A percentile compares a stretch with the other conserved stretches of the same genome.
These are phyloP conservation scores for Mycena galericulata DNA, from an alignment of 768 basidiomycete species.

Conservation along the genomic window DNA sequence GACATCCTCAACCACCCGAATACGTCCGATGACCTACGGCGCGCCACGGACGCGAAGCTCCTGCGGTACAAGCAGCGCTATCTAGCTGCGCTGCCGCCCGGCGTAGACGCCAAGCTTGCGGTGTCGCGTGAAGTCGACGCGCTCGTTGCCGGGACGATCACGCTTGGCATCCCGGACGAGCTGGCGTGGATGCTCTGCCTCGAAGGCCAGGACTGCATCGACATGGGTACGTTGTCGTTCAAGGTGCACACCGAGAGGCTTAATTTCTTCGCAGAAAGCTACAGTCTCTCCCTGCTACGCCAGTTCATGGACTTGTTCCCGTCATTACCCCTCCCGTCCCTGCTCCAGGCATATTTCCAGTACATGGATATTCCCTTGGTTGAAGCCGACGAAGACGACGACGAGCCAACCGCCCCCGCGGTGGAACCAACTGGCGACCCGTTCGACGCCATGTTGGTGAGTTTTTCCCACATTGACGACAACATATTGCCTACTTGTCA, in stretches of 20 bases:
- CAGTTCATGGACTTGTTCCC: conserved; percentile 79
- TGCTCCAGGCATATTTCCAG: conserved; percentile 76
- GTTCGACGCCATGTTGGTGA: conserved; percentile 72
- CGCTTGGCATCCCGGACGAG: conserved; percentile 83
- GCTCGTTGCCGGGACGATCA: conserved; percentile 78
- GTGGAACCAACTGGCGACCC: conserved; percentile 65
- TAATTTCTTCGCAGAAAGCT: conserved; percentile 59
- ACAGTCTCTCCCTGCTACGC: conserved; percentile 67
- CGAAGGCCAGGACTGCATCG: conserved; percentile 77
- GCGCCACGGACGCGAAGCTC: conserved; percentile 80
- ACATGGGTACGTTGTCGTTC: conserved; percentile 65
- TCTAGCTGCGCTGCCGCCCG: conserved; percentile 68
- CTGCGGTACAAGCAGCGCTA: conserved; percentile 72
- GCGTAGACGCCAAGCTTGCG: conserved; percentile 54
- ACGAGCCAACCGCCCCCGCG: conserved; percentile 38
- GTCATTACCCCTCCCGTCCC: conserved; percentile 59
- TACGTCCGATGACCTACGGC: conserved; percentile 84
- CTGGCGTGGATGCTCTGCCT: conserved; percentile 85
- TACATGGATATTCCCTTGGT: conserved; percentile 63
- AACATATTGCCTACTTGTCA: conserved; percentile 19
- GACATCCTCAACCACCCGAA: conserved; percentile 86
- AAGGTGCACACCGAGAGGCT: conserved; percentile 15
- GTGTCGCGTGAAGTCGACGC: conserved; percentile 76
- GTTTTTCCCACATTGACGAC: conserved; percentile 35
- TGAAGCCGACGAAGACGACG: conserved; percentile 55